Base-by-base conservation (phyloP, 164 flowering plant species). In the Aristolochia contorta region DNA sequence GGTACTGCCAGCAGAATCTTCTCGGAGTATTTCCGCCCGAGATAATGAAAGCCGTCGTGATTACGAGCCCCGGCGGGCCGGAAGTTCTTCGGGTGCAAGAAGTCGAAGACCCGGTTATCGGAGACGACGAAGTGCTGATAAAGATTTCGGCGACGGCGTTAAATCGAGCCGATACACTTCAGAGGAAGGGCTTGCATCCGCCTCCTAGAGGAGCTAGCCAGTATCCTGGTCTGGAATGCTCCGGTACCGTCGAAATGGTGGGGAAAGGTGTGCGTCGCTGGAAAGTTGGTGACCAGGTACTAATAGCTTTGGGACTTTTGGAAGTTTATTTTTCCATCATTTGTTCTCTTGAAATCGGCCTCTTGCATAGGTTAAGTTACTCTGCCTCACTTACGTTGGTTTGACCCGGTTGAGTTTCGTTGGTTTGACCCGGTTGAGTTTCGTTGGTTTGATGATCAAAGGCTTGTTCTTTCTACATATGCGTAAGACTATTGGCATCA, bases 251-350 rank as follows among this genome's bases (percentile, higher is more conserved):
- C 62, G 81, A 75, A 61, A 73, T 84, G 43, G 85, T 90, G 33
- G 97, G 98, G 1, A 77, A 75, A 46, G 57, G 70, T 59, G 96
- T 87, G 22, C 63, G 82, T 25, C 79, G 92, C 33, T 91, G 98
- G 98, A 84, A 81, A 62, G 61, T 85, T n/a, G 98, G 98, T 22
- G 95, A 91, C 67, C 91, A 85, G 95, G 98, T 81, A 51, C n/a
- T 13, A 12, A 12, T 27, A 27, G 30, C 2, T 16, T 49, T 49
- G 53, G 8, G 20, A 18, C 2, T 18, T 49, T 16, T 16, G 3
- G 53, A 18, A 18, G n/a, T 6, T 1, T 49, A 18, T 49, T 18
- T 20, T 18, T 49, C 22, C 22, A 20, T 4, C 20, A 4, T 49
- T 49, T 49, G 12, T 16, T 1, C 22, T 18, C 1, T 18, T 27